Base-by-base conservation (phyloP, 1,139 yeast genomes). In the Pichia sp. region DNA sequence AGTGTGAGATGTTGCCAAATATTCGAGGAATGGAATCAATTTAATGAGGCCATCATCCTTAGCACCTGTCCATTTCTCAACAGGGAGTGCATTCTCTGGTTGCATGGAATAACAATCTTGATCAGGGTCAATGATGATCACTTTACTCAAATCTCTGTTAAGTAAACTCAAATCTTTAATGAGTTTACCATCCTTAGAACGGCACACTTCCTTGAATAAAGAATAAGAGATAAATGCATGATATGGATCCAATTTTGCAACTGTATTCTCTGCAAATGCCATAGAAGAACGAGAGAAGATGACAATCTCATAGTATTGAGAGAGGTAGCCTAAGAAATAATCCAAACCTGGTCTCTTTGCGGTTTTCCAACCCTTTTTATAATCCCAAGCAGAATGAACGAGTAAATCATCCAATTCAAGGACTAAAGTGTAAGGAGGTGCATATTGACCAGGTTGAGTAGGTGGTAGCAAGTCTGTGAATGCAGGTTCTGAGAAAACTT, bases 291-390 rank as follows among this genome's bases (percentile, higher is more conserved):
- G 77, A 24, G 93, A 76, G 58, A 91, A 91, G 36, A 93, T 66
- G 39, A 93, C 97, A 56, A 91, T 81, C 64, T 91, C 99, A 62
- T 91, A 91, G 66, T 87, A 88, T 63, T 86, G 96, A 6, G 96
- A 84, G 52, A 91, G 69, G 63, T 91, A 91, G 25, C 94, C 95
- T 59, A 91, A 67, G 66, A 91, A 91, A 68, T 93, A 93, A 63
- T 93, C 98, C 45, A 86, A 77, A 42, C 98, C 99, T 29, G 98
- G 98, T 66, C 99, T 84, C 69, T 93, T 93, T 30, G 95, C 97
- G 17, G 97, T 91, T 66, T 94, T 79, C 99, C 99, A 91, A 37
- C 98, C 98, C 56, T 79, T 72, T 60, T 85, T 77, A 49, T 87
- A 77, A 42, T 84, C 76, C 98, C 98, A 91, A 44, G 81, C 85